A percentile compares a stretch with the other conserved stretches of the same genome.
These are phyloP conservation scores for Platanthera zijinensis DNA, from an alignment of 106 monocot species.

Conservation along the genomic window DNA sequence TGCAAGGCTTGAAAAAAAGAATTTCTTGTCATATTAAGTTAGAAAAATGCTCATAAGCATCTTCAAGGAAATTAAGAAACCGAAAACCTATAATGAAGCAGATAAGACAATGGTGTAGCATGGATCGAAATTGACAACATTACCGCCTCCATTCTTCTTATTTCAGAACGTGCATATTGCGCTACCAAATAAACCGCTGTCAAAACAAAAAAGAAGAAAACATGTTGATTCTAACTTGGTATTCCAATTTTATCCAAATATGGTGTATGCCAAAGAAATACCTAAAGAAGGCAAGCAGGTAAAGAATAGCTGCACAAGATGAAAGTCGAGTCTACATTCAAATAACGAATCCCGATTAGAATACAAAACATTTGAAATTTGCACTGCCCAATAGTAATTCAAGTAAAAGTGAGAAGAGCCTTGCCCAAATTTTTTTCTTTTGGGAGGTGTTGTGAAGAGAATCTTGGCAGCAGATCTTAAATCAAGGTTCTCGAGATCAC, in stretches of 20 bases:
- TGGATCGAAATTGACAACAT: not conserved
- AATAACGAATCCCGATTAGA: not conserved
- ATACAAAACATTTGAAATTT: not conserved
- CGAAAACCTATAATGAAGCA: not conserved
- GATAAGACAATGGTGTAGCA: not conserved
- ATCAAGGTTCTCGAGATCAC: slow-evolving; percentile 47
- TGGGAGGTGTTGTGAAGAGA: slow-evolving; percentile 59
- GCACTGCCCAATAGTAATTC: not conserved
- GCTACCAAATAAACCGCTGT: slow-evolving; percentile 73
- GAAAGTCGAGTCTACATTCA: slow-evolving; percentile 61
- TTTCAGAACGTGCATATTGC: slow-evolving; percentile 68
- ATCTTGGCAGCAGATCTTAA: slow-evolving; percentile 62
- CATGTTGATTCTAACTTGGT: not conserved
- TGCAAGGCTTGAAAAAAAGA: not conserved
- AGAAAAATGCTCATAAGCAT: not conserved
- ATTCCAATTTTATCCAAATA: not conserved
- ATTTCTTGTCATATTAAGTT: not conserved
- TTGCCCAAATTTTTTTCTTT: slow-evolving; percentile 70
- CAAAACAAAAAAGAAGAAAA: not conserved
- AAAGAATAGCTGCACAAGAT: slow-evolving; percentile 84
- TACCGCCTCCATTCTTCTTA: slow-evolving; percentile 74
- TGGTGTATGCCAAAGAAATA: slow-evolving; percentile 7
- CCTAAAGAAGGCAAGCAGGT: slow-evolving; percentile 75
- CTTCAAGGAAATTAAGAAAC: not conserved
- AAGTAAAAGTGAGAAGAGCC: not conserved